A percentile compares a stretch with the other conserved stretches of the same genome.
These are phyloP conservation scores for Colletotrichum musicola DNA, from an alignment of 2,329 filamentous ascomycete species.

Conservation along the genomic window DNA sequence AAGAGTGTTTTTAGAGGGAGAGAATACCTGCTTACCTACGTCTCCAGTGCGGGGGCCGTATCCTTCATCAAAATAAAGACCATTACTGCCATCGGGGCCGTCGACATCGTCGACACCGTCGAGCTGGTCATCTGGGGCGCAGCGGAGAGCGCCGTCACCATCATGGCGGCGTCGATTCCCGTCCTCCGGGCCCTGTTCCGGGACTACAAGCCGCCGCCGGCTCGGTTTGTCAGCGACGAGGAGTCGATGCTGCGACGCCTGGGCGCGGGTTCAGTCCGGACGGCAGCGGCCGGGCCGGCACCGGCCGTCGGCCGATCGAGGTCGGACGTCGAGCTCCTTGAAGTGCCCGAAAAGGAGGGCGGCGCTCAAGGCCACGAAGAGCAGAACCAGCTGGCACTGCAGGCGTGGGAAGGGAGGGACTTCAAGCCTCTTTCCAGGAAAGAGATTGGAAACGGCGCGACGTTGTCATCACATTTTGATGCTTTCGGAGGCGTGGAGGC, in stretches of 20 bases:
- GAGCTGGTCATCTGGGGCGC: slow-evolving; percentile 47
- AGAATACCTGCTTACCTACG: background rate
- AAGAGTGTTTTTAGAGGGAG: background rate
- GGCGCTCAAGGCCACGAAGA: background rate
- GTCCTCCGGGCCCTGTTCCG: slow-evolving; percentile 47
- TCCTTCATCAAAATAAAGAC: slow-evolving; percentile 48
- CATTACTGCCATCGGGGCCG: slow-evolving; percentile 41
- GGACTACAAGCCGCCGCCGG: slow-evolving; percentile 16
- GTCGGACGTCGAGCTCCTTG: slow-evolving; percentile 17
- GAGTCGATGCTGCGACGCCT: slow-evolving; percentile 25
- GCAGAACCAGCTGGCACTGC: background rate
- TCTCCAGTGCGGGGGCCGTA: slow-evolving; percentile 47
- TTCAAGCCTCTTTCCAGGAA: background rate
- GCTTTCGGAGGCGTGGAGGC: slow-evolving; percentile 8
- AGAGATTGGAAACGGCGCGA: slow-evolving; percentile 1
- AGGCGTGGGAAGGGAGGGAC: slow-evolving; percentile 4
- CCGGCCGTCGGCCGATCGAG: background rate
- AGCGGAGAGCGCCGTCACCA: slow-evolving; percentile 46
- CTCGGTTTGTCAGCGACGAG: slow-evolving; percentile 27
- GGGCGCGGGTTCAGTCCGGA: background rate
- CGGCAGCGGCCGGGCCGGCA: background rate
- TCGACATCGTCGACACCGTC: slow-evolving; percentile 41
- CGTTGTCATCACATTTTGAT: slow-evolving; percentile 17
- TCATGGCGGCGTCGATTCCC: slow-evolving; percentile 50
- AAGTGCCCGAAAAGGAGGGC: background rate